Evolutionary conservation across 768 basidiomycete genomes (phyloP), one percentile per base, ranked within the genome.

Genomic region (Pisolithus tinctorius): DNA sequence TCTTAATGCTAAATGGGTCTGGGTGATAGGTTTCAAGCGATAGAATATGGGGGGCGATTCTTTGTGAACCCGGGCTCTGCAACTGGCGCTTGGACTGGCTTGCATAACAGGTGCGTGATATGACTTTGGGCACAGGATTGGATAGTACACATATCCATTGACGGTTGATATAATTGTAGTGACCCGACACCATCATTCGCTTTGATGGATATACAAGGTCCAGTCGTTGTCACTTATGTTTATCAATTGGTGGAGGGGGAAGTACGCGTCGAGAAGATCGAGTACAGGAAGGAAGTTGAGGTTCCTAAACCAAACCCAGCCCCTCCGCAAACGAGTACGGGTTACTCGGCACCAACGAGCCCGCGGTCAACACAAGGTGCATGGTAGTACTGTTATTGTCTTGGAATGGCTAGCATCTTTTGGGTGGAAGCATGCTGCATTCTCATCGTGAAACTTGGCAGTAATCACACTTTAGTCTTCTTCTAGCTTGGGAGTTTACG

Each of bases 31-130:
- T 97, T 98, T 71, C 92, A 96, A 69, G 93, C 94, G 23, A 83
- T 92, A 53, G 94, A 95, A 64, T 84, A 86, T 61, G 92, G 93
- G 55, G 81, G 83, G 51, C 81, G 86, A 50, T 99, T 98, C 76
- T 98, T 97, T 63, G 80, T 97, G 41, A 96, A 97, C 64, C 95
- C 94, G 2, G 95, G 95, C 1, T 89, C 88, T 4, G 95, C 92
- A 0, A 94, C 91, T 2, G 95, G 95, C 34, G 94, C 94, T 36
- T 97, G 93, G 93, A 82, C 85, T 34, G 90, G 92, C 1, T 51
- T 60, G 2, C 50, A 57, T 42, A 60, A 51, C 44, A 52, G 50
- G 56, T 56, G 44, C n/a, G 30, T 7, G 9, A 9, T 40, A 9
- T n/a, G 17, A 20, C 1, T 9, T 36, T n/a, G 26, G 27, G 26